Conservation (phyloP, 2,329 filamentous ascomycete genomes). For the Paecilomyces variotii region DNA sequence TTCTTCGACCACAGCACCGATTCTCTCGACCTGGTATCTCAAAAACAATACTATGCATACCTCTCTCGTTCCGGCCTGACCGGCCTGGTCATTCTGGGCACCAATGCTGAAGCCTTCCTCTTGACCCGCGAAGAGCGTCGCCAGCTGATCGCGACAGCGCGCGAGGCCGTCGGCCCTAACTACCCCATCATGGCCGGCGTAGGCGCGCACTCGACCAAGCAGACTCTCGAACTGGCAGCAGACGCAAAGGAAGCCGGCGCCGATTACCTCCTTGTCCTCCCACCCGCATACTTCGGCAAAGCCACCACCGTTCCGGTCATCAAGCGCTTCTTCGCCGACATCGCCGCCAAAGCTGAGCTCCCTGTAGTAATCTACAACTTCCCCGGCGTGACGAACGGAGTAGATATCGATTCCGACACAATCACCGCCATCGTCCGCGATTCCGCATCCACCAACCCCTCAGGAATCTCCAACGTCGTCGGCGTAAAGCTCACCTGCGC, state of each 20-base stretch:
- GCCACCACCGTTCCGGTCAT: slow-evolving; percentile 51
- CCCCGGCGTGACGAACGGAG: slow-evolving; percentile 58
- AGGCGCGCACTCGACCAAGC: slow-evolving; percentile 56
- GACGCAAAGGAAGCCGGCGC: slow-evolving; percentile 55
- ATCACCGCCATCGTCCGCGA: slow-evolving; percentile 47
- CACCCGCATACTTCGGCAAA: slow-evolving; percentile 59
- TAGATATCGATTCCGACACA: slow-evolving; percentile 59
- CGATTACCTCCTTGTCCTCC: slow-evolving; percentile 54
- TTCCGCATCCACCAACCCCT: slow-evolving; percentile 19
- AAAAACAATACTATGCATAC: slow-evolving; percentile 46
- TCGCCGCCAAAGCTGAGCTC: slow-evolving; percentile 45
- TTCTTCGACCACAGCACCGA: slow-evolving; percentile 47
- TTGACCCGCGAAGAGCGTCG: slow-evolving; percentile 53
- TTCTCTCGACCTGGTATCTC: slow-evolving; percentile 40
- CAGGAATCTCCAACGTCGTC: slow-evolving; percentile 44
- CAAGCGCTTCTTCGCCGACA: slow-evolving; percentile 51
- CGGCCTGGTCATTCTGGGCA: slow-evolving; percentile 48
- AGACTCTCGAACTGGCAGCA: slow-evolving; percentile 51
- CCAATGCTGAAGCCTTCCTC: slow-evolving; percentile 50
- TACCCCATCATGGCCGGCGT: slow-evolving; percentile 58
- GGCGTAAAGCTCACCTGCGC: slow-evolving; percentile 61
- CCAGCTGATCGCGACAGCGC: slow-evolving; percentile 49
- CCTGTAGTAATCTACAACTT: slow-evolving; percentile 63
- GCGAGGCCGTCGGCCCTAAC: slow-evolving; percentile 43
- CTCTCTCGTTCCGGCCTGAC: slow-evolving; percentile 44